Conservation (phyloP, 129 eudicot genomes). For the Flaveria trinervia region DNA sequence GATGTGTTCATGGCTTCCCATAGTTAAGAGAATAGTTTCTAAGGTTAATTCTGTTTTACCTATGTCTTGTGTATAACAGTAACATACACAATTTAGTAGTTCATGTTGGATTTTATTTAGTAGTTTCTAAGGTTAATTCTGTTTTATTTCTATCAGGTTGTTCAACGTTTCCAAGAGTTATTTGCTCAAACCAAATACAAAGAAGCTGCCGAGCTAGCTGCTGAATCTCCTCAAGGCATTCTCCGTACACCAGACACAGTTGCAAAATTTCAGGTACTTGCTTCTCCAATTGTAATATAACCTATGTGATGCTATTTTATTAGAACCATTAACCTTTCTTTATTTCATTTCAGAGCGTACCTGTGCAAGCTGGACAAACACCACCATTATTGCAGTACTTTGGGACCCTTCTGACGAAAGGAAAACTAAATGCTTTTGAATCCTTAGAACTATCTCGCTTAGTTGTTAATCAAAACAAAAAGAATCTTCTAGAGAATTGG, state of each 20-base stretch:
- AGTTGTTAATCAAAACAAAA: conserved; percentile 96
- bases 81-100: conserved; percentile 3
- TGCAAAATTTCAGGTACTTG: conserved; percentile 88
- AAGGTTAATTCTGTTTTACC: background rate
- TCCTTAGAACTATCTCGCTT: conserved; percentile 97
- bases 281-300: conserved; percentile 2
- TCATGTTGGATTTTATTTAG: background rate
- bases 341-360: conserved; percentile 76
- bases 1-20: conserved; percentile 8
- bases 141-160: conserved; percentile 57
- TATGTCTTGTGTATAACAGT: background rate
- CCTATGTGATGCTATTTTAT: conserved; percentile 6
- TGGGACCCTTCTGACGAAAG: conserved; percentile 90
- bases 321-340: background rate
- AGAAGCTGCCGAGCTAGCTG: conserved; percentile 99
- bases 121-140: too few relatives aligned
- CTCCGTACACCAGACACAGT: conserved; percentile 99
- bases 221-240: conserved; percentile 99
- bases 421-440: conserved; percentile 95
- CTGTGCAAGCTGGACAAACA: conserved; percentile 99
- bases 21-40: background rate
- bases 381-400: conserved; percentile 97
- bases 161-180: conserved; percentile 97
- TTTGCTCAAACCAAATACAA: conserved; percentile 99
- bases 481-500: conserved; percentile 96